A percentile compares a stretch with the other conserved stretches of the same genome.
Evolutionary conservation across 2,329 filamentous ascomycete genomes (phyloP).

Genomic region (Ophiosphaerella narmari): DNA sequence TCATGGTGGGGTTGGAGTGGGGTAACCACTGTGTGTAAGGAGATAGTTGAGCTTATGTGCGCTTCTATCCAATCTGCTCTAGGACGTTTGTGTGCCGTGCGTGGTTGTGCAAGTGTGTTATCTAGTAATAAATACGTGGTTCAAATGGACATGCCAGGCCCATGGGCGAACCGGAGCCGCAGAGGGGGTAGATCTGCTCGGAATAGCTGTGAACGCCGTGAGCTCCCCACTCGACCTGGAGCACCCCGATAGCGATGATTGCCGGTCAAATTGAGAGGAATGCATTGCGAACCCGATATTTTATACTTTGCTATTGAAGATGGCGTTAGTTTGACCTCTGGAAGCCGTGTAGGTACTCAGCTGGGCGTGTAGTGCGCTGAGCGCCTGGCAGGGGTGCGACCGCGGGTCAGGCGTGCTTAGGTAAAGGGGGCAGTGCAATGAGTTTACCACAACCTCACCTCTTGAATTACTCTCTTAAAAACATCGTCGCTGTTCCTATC

Average conservation of each 20-base stretch:
- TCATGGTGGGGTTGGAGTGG: conserved; percentile 27
- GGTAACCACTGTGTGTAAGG: not conserved
- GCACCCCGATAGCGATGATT: conserved; percentile 13
- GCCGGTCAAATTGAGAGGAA: not conserved
- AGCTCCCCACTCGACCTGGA: conserved; percentile 6
- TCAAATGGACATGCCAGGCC: not conserved
- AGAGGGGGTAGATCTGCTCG: conserved; percentile 8
- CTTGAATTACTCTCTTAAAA: too few relatives aligned
- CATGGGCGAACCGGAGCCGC: conserved; percentile 4
- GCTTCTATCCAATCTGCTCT: not conserved
- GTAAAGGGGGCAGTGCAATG: conserved; percentile 23
- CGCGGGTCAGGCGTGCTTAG: conserved; percentile 24
- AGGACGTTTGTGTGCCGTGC: conserved; percentile 2
- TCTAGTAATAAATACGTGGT: conserved; percentile 6
- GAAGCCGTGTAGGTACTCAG: conserved; percentile 28
- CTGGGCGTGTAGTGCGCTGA: conserved; percentile 11
- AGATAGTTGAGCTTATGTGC: conserved; percentile 4
- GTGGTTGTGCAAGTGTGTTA: not conserved
- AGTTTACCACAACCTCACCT: too few relatives aligned
- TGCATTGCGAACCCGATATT: not conserved
- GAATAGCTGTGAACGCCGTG: conserved; percentile 13
- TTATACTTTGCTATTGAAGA: conserved; percentile 1
- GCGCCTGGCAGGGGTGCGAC: conserved; percentile 2
- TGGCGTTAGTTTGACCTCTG: conserved; percentile 1
- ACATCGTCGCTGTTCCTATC: too few relatives aligned